These are phyloP conservation scores for Osmozyma mogii DNA, from an alignment of 805 yeast genomes.

Conservation along the genomic window DNA sequence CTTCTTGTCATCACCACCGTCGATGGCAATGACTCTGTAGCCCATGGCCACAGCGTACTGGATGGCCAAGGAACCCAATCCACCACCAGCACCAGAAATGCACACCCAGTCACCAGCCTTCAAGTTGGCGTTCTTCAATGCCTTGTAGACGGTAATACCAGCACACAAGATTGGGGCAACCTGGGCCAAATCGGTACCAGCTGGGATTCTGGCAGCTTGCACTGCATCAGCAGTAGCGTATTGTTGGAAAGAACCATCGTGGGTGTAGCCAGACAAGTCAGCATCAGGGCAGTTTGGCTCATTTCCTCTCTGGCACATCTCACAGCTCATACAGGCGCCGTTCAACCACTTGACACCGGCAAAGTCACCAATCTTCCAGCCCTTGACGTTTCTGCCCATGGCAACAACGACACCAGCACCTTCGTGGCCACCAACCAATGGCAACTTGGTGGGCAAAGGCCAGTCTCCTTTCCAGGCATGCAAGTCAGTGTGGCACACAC, in stretches of 20 bases:
- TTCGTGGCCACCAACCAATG: conserved; percentile 42
- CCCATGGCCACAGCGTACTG: conserved; percentile 78
- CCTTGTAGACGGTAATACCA: conserved; percentile 63
- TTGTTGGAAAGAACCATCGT: conserved; percentile 63
- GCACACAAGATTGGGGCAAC: conserved; percentile 62
- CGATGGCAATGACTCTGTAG: conserved; percentile 57
- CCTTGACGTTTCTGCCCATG: conserved; percentile 32
- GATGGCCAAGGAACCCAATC: conserved; percentile 68
- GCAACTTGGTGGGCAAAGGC: conserved; percentile 38
- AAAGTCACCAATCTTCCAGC: conserved; percentile 36
- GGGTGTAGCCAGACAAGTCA: conserved; percentile 67
- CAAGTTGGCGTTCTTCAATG: conserved; percentile 50
- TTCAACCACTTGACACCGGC: conserved; percentile 42
- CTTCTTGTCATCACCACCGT: conserved; percentile 62
- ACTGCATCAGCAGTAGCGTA: conserved; percentile 60
- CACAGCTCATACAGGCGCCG: conserved; percentile 37
- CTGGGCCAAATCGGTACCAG: conserved; percentile 45
- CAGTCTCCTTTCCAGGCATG: conserved; percentile 44
- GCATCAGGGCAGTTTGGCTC: conserved; percentile 57
- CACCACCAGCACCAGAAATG: conserved; percentile 77
- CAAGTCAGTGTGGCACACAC: conserved; percentile 41
- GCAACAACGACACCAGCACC: conserved; percentile 42
- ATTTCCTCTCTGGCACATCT: conserved; percentile 31
- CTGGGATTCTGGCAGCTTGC: conserved; percentile 54
- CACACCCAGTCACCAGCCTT: conserved; percentile 67